Evolutionary conservation across 345 rosid species (phyloP), one percentile per base, ranked within the genome.

Genomic region (Crucihimalaya himalaica): DNA sequence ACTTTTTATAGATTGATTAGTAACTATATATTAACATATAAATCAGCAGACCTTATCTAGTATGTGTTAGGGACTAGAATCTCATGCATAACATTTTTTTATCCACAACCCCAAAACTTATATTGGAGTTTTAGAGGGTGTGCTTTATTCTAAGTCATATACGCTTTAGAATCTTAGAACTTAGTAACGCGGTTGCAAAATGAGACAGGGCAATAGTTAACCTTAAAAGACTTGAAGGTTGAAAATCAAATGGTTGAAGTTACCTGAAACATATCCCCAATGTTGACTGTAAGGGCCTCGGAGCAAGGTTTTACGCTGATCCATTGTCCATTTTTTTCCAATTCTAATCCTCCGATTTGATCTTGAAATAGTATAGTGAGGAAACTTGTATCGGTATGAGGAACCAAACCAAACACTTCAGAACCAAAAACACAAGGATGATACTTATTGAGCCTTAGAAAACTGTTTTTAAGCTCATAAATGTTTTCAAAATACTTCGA

Each of bases 181-280:
- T 51, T 27, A 46, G 5, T 60, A 28, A 14, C 9, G 43, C 1
- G 0, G 27, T 1, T 32, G 28, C 16, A 64, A 21, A 31, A 8
- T 6, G 54, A 40, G 53, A 72, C 58, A 58, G 35, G 9, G 34
- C 2, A 23, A 62, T 27, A 25, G 3, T 28, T 28, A 27, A 31
- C 32, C 21, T 32, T 52, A 42, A 63, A 40, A 12, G 14, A n/a
- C 6, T 67, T 1, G 7, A 72, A 27, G 16, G 27, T 42, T 63
- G 39, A 31, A 28, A 23, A 21, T 25, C 23, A 34, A 63, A 12
- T 25, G 56, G 18, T 23, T 55, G 25, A 72, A 66, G 52, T 66
- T 81, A 86, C 96, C 92, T 92, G 90, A 78, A 85, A 89, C 52
- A 93, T 69, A 76, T 93, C 98, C 1, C 98, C 98, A 4, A 86